Conservation (phyloP, 2,329 filamentous ascomycete genomes). For the Alternaria brassicicola region DNA sequence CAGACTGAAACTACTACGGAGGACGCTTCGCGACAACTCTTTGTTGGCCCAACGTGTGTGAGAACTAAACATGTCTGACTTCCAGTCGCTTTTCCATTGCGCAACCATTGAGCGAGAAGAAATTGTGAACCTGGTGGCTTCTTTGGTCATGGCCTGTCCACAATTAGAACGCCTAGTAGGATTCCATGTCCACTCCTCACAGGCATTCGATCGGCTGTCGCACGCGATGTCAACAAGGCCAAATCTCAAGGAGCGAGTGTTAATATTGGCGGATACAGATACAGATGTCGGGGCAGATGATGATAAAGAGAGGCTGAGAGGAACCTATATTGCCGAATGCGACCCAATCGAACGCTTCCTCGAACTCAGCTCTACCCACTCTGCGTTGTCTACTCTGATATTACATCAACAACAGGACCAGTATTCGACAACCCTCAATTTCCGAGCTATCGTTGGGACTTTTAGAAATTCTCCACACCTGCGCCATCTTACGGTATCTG, state of each 20-base stretch:
- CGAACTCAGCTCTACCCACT: slow-evolving; percentile 59
- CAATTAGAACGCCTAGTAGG: slow-evolving; percentile 62
- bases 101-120: slow-evolving; percentile 54
- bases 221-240: slow-evolving; percentile 62
- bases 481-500: slow-evolving; percentile 61
- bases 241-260: slow-evolving; percentile 61
- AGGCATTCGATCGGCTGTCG: slow-evolving; percentile 61
- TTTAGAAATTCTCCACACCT: slow-evolving; percentile 60
- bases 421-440: slow-evolving; percentile 54
- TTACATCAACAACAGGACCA: slow-evolving; percentile 48
- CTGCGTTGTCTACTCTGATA: slow-evolving; percentile 59
- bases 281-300: slow-evolving; percentile 19
- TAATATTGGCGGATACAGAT: slow-evolving; percentile 55
- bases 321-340: slow-evolving; percentile 49
- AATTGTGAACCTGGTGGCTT: slow-evolving; percentile 60
- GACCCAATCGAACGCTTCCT: slow-evolving; percentile 61
- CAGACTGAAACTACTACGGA: slow-evolving; percentile 60
- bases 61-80: slow-evolving; percentile 60
- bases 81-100: slow-evolving; percentile 50
- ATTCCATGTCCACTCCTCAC: slow-evolving; percentile 59
- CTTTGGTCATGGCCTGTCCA: slow-evolving; percentile 64
- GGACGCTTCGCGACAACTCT: slow-evolving; percentile 60
- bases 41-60: slow-evolving; percentile 59
- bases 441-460: slow-evolving; percentile 61
- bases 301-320: slow-evolving; percentile 41